Percentiles rank a stretch among this genome's conserved stretches.
Evolutionary conservation across 768 basidiomycete species (phyloP).

Genomic region (Boletus subparvulus): DNA sequence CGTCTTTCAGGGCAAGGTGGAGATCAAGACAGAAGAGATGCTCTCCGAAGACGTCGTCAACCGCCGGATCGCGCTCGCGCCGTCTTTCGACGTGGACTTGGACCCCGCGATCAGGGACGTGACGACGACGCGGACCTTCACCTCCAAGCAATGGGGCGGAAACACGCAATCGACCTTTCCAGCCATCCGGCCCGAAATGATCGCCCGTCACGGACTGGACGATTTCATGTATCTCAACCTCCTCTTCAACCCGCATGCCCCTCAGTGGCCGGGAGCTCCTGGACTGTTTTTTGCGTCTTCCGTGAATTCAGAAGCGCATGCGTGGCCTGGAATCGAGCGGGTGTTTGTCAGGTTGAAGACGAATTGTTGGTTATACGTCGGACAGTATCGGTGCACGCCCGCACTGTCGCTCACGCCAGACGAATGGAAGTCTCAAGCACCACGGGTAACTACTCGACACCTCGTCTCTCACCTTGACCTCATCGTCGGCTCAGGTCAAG

Average conservation of each 20-base stretch:
- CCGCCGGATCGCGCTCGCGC: conserved; percentile 1
- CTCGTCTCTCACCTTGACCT: too few species aligned
- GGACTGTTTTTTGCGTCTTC: conserved; percentile 18
- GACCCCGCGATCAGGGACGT: conserved; percentile 18
- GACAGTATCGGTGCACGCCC: conserved; percentile 18
- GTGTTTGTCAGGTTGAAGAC: conserved; percentile 12
- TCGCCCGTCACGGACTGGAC: conserved; percentile 13
- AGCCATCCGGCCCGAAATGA: conserved; percentile 4
- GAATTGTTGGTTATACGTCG: conserved; percentile 19
- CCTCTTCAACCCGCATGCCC: conserved; percentile 18
- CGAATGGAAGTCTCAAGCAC: conserved; percentile 19
- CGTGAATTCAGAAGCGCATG: not conserved
- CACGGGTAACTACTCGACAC: not conserved
- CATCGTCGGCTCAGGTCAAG: conserved; percentile 10
- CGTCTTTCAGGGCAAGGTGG: conserved; percentile 4
- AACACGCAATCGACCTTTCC: conserved; percentile 17
- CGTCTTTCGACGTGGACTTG: conserved; percentile 7
- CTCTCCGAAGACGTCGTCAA: conserved; percentile 22
- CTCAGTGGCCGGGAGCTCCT: conserved; percentile 15
- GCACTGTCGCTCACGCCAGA: conserved; percentile 8
- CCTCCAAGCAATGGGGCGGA: conserved; percentile 20
- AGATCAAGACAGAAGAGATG: conserved; percentile 21
- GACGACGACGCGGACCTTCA: conserved; percentile 15
- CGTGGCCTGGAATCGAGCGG: conserved; percentile 1
- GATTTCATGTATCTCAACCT: conserved; percentile 23